These are phyloP conservation scores for Colletotrichum siamense DNA, from an alignment of 2,329 filamentous ascomycete species.

Conservation along the genomic window DNA sequence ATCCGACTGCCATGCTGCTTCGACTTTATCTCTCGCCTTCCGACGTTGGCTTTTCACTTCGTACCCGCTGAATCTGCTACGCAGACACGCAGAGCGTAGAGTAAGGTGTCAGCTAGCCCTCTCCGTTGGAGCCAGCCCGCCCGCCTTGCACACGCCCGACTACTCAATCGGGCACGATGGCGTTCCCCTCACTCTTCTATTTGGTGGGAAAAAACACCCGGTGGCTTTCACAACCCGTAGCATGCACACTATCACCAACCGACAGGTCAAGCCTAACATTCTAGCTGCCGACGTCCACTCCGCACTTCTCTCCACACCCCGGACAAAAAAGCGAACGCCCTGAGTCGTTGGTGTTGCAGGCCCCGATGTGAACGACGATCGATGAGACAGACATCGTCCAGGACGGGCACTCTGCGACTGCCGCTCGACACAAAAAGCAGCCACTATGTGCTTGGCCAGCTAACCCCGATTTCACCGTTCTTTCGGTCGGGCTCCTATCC, in stretches of 20 bases:
- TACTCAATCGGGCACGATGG: constrained; percentile 3
- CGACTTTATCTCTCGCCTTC: not conserved
- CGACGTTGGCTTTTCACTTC: not conserved
- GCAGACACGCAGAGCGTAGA: not conserved
- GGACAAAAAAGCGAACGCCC: not conserved
- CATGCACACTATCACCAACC: not conserved
- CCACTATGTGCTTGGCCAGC: not conserved
- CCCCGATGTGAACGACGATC: not conserved
- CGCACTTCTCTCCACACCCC: not conserved
- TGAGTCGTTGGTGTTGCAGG: constrained; percentile 15
- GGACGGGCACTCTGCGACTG: constrained; percentile 9
- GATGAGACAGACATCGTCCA: constrained; percentile 18
- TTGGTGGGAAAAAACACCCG: not conserved
- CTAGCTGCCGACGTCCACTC: not conserved
- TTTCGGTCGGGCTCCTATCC: not conserved
- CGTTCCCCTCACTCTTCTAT: not conserved
- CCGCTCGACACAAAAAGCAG: not conserved
- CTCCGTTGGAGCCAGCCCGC: not conserved
- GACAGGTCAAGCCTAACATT: not conserved
- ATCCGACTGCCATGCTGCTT: not conserved
- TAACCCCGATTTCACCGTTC: not conserved
- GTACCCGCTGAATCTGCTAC: not conserved
- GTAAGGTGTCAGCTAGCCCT: not conserved
- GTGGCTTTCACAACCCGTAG: not conserved
- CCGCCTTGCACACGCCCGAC: not conserved